Percentiles rank a stretch among this genome's conserved stretches.
Conservation (phyloP, 441 rosid genomes). For the Manihot esculenta region DNA sequence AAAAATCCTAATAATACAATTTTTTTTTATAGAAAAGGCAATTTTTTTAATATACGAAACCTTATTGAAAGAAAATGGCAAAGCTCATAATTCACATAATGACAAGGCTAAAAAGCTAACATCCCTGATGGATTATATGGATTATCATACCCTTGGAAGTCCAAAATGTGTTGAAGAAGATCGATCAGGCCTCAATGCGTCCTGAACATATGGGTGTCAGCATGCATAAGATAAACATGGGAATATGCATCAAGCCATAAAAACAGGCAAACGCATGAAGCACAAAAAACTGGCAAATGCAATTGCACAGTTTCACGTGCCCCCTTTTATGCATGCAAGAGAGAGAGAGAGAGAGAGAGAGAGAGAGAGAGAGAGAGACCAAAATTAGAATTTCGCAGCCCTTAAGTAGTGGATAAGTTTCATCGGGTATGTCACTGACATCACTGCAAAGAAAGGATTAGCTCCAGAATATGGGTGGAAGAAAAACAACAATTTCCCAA, state of each 20-base stretch:
- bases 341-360: constrained; percentile 4
- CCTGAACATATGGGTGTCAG: constrained; percentile 43
- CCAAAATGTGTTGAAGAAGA: constrained; percentile 92
- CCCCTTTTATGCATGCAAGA: neutral
- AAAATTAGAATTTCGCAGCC: constrained; percentile 68
- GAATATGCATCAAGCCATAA: too few relatives aligned
- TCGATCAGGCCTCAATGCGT: constrained; percentile 82
- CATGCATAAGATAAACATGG: constrained; percentile 1
- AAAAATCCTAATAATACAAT: neutral
- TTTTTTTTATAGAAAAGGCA: neutral
- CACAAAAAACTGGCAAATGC: neutral
- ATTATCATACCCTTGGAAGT: constrained; percentile 64
- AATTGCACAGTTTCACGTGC: neutral
- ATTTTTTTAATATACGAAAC: neutral
- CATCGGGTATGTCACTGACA: constrained; percentile 88
- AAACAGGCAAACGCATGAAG: neutral
- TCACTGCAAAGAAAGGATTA: constrained; percentile 48
- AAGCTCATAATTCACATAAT: neutral
- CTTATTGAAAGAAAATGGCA: neutral
- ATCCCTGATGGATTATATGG: neutral
- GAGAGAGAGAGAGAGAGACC: constrained; percentile 37
- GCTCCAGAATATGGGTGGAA: constrained; percentile 6
- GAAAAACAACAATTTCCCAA: neutral
- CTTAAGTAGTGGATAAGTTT: constrained; percentile 72
- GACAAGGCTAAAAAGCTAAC: neutral